These are phyloP conservation scores for Xylaria sp. DNA, from an alignment of 2,329 filamentous ascomycete genomes.

Conservation along the genomic window DNA sequence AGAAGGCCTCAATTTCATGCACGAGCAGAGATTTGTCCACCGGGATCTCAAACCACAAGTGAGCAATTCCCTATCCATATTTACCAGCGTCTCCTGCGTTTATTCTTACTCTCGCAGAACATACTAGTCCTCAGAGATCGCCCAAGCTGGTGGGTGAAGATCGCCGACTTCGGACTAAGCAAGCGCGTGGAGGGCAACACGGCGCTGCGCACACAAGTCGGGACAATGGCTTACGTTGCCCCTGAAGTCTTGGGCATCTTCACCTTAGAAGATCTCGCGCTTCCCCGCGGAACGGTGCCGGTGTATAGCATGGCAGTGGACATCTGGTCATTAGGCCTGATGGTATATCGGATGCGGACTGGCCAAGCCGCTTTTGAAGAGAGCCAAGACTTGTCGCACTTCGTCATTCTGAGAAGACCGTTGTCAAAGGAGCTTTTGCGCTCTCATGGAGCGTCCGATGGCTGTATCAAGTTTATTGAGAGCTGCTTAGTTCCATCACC, in stretches of 20 bases:
- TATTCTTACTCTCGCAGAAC: conserved; percentile 28
- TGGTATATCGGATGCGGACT: conserved; percentile 29
- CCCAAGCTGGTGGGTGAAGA: conserved; percentile 39
- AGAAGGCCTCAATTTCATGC: conserved; percentile 23
- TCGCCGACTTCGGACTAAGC: conserved; percentile 39
- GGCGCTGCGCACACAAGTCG: conserved; percentile 20
- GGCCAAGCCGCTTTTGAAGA: neutral
- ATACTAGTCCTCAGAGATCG: conserved; percentile 31
- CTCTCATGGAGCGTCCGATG: neutral
- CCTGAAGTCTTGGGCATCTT: conserved; percentile 31
- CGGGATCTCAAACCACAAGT: conserved; percentile 25
- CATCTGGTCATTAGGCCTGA: conserved; percentile 37
- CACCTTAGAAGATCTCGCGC: neutral
- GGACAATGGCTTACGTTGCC: conserved; percentile 32
- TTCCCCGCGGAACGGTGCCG: neutral
- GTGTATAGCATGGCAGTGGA: conserved; percentile 30
- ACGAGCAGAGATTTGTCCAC: conserved; percentile 22
- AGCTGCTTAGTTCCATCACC: neutral
- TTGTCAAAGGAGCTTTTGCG: neutral
- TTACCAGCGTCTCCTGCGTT: neutral
- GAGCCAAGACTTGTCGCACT: neutral
- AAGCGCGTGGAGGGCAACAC: conserved; percentile 30
- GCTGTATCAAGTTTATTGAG: neutral
- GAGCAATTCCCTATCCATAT: neutral
- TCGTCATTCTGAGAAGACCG: neutral